Evolutionary conservation across 768 basidiomycete genomes (phyloP).

Genomic region (Epithele typhae): DNA sequence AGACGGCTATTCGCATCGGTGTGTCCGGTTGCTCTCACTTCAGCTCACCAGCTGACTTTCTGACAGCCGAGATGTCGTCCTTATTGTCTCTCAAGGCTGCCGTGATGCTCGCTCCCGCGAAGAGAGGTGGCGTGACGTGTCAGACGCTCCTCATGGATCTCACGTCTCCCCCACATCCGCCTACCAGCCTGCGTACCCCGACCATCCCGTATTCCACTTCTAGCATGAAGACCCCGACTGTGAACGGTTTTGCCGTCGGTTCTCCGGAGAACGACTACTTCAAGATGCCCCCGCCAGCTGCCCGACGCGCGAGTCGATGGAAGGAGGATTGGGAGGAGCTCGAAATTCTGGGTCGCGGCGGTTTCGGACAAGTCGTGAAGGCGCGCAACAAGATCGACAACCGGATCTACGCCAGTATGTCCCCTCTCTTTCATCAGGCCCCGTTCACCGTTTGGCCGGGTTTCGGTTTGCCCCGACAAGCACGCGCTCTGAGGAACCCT

Average conservation of each 20-base stretch:
- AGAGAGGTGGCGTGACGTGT: constrained; percentile 55
- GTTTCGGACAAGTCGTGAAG: constrained; percentile 93
- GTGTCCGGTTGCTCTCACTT: constrained; percentile 18
- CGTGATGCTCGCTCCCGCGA: constrained; percentile 56
- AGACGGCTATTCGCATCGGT: constrained; percentile 57
- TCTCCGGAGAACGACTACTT: constrained; percentile 72
- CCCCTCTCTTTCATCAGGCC: too few species aligned
- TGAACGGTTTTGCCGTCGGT: constrained; percentile 33
- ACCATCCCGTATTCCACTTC: constrained; percentile 27
- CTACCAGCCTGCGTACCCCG: constrained; percentile 14
- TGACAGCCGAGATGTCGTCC: constrained; percentile 49
- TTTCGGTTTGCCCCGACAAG: too few species aligned
- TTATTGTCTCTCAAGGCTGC: constrained; percentile 46
- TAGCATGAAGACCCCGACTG: constrained; percentile 42
- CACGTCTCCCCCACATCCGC: not conserved
- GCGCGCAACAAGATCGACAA: constrained; percentile 85
- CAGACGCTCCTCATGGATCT: constrained; percentile 49
- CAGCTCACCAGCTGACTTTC: not conserved
- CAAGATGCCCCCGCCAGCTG: constrained; percentile 31
- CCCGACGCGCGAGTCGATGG: constrained; percentile 71
- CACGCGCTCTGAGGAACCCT: too few species aligned
- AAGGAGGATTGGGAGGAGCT: constrained; percentile 94
- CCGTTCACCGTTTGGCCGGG: too few species aligned
- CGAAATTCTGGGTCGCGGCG: constrained; percentile 87
- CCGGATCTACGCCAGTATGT: constrained; percentile 74